A percentile compares a stretch with the other conserved stretches of the same genome.
phyloP scores from a whole-genome alignment of 176 grass and related monocot genomes.

The Zea luxurians region DNA sequence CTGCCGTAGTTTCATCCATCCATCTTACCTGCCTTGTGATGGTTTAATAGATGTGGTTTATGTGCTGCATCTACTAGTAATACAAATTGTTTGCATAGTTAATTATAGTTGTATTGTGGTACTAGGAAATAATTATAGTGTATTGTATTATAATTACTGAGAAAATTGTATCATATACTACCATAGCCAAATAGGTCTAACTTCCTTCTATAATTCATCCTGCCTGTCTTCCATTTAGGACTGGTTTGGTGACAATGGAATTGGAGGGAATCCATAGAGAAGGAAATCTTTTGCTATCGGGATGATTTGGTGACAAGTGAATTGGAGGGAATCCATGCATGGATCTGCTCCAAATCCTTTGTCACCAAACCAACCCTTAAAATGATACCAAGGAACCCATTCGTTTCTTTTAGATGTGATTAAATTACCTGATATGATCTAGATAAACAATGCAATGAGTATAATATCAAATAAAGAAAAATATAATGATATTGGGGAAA shows the following conservation, averaged over 20 bases:
- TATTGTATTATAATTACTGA: background rate
- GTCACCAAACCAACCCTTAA: too few species aligned
- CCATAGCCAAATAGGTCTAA: background rate
- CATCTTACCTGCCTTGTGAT: background rate
- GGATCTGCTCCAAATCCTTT: too few species aligned
- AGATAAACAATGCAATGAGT: background rate
- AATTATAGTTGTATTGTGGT: too few species aligned
- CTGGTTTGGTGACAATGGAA: too few species aligned
- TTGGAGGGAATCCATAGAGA: too few species aligned
- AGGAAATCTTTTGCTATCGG: too few species aligned
- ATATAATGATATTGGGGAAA: too few species aligned
- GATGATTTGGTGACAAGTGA: too few species aligned
- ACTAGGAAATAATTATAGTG: background rate
- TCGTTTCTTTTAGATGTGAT: too few species aligned
- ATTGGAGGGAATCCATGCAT: too few species aligned
- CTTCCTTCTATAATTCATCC: background rate
- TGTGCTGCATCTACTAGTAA: background rate
- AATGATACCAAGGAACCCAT: background rate
- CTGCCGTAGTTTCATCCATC: background rate
- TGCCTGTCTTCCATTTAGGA: too few species aligned
- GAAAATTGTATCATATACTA: background rate
- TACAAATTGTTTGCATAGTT: background rate
- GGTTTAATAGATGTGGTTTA: background rate
- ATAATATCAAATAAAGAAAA: background rate
- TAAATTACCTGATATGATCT: background rate